Evolutionary conservation across 2,329 filamentous ascomycete species (phyloP).

Genomic region (Berkeleyomyces rouxiae): DNA sequence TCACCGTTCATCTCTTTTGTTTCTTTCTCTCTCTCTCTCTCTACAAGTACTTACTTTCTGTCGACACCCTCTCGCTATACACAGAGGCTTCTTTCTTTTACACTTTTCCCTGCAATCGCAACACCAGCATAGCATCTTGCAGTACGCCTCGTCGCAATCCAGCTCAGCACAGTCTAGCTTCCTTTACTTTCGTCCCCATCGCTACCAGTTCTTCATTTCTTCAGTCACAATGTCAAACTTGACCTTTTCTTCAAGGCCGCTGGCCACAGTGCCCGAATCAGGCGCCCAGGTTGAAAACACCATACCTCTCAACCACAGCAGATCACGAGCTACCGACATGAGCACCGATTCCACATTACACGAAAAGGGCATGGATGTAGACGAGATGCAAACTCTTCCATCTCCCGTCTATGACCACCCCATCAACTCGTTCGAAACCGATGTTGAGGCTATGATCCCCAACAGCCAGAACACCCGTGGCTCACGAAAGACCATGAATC

Average conservation of each 20-base stretch:
- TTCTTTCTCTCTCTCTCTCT: neutral
- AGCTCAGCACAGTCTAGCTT: neutral
- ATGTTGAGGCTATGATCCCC: conserved; percentile 38
- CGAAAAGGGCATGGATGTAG: conserved; percentile 19
- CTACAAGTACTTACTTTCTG: neutral
- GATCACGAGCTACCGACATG: conserved; percentile 9
- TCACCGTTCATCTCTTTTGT: neutral
- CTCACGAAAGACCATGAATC: conserved; percentile 22
- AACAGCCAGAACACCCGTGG: conserved; percentile 18
- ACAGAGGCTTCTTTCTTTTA: neutral
- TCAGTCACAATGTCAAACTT: neutral
- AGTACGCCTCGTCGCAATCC: neutral
- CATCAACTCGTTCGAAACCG: conserved; percentile 39
- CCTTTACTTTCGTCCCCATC: neutral
- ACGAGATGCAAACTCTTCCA: conserved; percentile 29
- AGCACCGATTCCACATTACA: conserved; percentile 13
- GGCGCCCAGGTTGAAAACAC: conserved; percentile 2
- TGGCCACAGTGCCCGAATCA: conserved; percentile 4
- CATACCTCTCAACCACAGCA: conserved; percentile 4
- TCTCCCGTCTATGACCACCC: conserved; percentile 23
- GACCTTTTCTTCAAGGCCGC: conserved; percentile 1
- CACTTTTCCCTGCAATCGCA: neutral
- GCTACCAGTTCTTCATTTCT: neutral
- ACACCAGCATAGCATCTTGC: neutral
- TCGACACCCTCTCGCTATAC: neutral